Evolutionary conservation across 2,329 filamentous ascomycete species (phyloP), one percentile per base, ranked within the genome.

Genomic region (Sporothrix euskadiensis): DNA sequence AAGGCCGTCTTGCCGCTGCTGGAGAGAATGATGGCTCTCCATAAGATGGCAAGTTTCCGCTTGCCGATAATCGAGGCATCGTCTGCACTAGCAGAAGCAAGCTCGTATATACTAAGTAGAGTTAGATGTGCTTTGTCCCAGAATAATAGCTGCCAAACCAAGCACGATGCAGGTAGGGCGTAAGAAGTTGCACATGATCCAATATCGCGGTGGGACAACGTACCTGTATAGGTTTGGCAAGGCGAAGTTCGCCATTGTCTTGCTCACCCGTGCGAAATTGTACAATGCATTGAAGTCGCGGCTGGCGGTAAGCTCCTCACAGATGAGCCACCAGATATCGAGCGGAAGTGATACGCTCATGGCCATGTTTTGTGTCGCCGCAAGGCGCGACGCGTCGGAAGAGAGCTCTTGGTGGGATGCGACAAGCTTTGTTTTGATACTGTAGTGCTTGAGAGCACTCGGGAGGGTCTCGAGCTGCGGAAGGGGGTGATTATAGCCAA

Each of bases 1-100:
- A 89, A 91, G 22, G 88, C 82, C 0, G 91, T 92, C 75, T 83
- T 81, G 32, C 85, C 87, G 59, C 90, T 81, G 73, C 89, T 89
- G 9, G 91, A 93, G 8, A 89, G 82, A 73, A 92, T 87, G 76
- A 93, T 88, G 1, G 90, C 90, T 69, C 87, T 86, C 91, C 91
- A 94, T 68, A 92, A 80, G 7, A 87, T 84, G 1, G 88, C 87
- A 86, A 88, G 90, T 80, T 87, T 87, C 71, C 84, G 74, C 74
- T 79, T 78, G 69, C 78, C 79, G 30, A 75, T 79, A 76, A 73
- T 83, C 78, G 80, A 82, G 80, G 77, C 82, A 80, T 85, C 84
- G 63, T 84, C 82, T 52, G 80, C 82, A 75, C 80, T 82, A 19
- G 84, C 81, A 8, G 82, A 80, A 8, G 83, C 84, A n/a, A 81